phyloP scores from a whole-genome alignment of 2,329 filamentous ascomycete genomes.

The Sclerotinia nivalis region DNA sequence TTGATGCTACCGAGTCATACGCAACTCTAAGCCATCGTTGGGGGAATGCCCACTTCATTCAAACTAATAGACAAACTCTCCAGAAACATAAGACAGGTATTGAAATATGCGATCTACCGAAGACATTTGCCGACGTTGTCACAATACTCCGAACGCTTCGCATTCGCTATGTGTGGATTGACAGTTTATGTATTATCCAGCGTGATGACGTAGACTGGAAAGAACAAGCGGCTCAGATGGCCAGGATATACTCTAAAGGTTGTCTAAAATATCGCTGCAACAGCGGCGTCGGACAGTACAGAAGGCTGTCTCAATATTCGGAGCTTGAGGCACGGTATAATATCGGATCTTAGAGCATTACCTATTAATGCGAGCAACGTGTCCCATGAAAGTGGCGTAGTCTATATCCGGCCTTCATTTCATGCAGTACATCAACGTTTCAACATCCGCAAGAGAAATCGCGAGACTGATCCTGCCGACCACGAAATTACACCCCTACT shows the following conservation, averaged over 20 bases:
- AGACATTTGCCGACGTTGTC: background rate
- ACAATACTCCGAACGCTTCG: background rate
- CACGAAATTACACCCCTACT: background rate
- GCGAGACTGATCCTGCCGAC: background rate
- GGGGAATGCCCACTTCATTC: background rate
- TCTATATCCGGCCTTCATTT: background rate
- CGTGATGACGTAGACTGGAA: background rate
- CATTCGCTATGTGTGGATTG: background rate
- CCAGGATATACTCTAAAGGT: background rate
- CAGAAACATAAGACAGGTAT: background rate
- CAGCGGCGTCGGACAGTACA: background rate
- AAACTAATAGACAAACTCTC: background rate
- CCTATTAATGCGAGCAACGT: background rate
- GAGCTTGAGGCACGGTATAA: background rate
- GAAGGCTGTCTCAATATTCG: background rate
- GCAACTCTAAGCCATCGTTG: background rate
- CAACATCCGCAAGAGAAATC: background rate
- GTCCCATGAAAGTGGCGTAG: no score
- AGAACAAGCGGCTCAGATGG: background rate
- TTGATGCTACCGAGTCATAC: background rate
- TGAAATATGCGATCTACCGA: background rate
- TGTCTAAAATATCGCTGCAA: background rate
- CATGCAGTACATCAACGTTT: background rate
- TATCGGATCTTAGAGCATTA: background rate
- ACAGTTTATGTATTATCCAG: constrained; percentile 6